phyloP scores from a whole-genome alignment of 371 early-diverging fungal species.

The Apophysomyces ossiformis region DNA sequence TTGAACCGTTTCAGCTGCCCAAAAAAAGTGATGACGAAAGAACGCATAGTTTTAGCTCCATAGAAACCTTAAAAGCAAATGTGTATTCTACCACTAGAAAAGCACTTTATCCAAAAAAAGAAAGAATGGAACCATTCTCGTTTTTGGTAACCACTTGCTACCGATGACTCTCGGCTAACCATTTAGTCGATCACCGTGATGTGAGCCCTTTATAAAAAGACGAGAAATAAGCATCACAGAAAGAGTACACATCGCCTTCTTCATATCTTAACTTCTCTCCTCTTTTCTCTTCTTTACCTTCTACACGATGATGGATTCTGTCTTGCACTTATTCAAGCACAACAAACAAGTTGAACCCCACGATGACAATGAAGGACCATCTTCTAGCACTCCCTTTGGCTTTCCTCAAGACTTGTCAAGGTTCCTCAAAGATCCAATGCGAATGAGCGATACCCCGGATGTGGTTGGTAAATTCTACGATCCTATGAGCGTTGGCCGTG shows the following conservation, averaged over 20 bases:
- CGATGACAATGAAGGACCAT: neutral
- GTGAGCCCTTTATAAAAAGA: constrained; percentile 1
- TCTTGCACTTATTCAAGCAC: neutral
- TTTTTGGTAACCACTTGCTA: neutral
- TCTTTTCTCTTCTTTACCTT: neutral
- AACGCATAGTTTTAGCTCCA: neutral
- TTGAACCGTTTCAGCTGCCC: constrained; percentile 1
- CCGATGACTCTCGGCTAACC: constrained; percentile 4
- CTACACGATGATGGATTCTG: neutral
- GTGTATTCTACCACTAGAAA: neutral
- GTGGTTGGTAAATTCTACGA: constrained; percentile 42
- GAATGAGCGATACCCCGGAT: constrained; percentile 39
- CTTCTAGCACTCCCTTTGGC: neutral
- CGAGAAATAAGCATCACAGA: neutral
- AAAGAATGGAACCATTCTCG: neutral
- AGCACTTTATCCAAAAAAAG: neutral
- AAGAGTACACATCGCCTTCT: neutral
- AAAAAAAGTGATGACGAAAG: neutral
- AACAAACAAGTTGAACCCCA: neutral
- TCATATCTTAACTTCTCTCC: neutral
- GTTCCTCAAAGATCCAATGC: constrained; percentile 48
- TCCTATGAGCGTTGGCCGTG: constrained; percentile 36
- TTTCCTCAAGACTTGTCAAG: constrained; percentile 5
- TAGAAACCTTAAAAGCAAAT: neutral
- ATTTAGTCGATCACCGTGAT: constrained; percentile 7